Percentiles rank a stretch among this genome's conserved stretches.
phyloP scores from a whole-genome alignment of 1,284 basidiomycete genomes.

The Pseudozyma thailandica region DNA sequence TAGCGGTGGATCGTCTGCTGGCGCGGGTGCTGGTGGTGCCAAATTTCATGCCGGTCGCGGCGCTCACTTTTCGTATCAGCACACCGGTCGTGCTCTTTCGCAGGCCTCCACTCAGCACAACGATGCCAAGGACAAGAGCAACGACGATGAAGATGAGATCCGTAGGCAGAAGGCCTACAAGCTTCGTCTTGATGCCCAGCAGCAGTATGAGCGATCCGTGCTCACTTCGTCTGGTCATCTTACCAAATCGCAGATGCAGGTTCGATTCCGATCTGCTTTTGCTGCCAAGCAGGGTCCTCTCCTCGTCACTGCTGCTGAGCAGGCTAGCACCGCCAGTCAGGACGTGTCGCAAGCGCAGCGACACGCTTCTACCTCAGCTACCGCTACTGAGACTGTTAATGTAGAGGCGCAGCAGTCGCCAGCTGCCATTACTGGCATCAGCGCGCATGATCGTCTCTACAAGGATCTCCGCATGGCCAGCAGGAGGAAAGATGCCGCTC shows the following conservation, averaged over 20 bases:
- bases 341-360: constrained; percentile 9
- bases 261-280: constrained; percentile 45
- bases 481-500: constrained; percentile 15
- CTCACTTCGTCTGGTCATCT: constrained; percentile 21
- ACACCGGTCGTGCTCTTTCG: constrained; percentile 53
- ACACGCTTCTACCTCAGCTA: constrained; percentile 17
- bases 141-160: constrained; percentile 50
- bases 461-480: constrained; percentile 15
- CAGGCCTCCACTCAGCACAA: constrained; percentile 47
- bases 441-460: constrained; percentile 29
- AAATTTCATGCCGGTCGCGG: constrained; percentile 61
- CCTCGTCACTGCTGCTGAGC: constrained; percentile 21
- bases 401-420: background rate
- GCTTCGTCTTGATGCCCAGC: constrained; percentile 30
- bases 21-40: constrained; percentile 58
- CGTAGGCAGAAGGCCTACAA: constrained; percentile 43
- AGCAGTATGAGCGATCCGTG: constrained; percentile 14
- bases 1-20: constrained; percentile 47
- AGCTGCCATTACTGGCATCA: constrained; percentile 1
- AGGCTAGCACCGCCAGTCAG: background rate
- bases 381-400: background rate
- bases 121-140: constrained; percentile 42
- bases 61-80: constrained; percentile 57
- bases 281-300: constrained; percentile 31
- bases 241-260: constrained; percentile 44